Conservation (phyloP, 2,329 filamentous ascomycete genomes). For the Ceratocystis harringtonii region DNA sequence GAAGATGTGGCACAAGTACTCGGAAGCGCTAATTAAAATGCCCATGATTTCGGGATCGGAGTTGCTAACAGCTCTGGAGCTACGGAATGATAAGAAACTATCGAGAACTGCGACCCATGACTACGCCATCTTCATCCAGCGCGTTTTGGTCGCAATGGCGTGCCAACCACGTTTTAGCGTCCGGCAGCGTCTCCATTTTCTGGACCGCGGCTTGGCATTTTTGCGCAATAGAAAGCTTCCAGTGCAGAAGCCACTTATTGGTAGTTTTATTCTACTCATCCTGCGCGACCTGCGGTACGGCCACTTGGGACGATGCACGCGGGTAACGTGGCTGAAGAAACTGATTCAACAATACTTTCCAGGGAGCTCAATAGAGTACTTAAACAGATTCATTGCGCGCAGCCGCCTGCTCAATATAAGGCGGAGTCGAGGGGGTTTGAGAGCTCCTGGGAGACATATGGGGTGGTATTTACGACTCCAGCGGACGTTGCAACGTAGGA, state of each 20-base stretch:
- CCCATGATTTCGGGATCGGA: conserved; percentile 1
- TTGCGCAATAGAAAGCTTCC: conserved; percentile 20
- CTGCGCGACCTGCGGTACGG: conserved; percentile 26
- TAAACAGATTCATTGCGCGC: not conserved
- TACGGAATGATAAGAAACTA: conserved; percentile 3
- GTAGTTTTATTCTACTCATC: conserved; percentile 21
- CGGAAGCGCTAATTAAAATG: conserved; percentile 23
- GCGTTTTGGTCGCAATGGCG: conserved; percentile 3
- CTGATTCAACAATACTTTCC: conserved; percentile 19
- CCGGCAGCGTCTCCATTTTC: conserved; percentile 21
- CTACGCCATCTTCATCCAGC: conserved; percentile 11
- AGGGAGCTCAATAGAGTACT: not conserved
- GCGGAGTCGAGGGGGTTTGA: not conserved
- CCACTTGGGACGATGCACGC: conserved; percentile 23
- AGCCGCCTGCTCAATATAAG: not conserved
- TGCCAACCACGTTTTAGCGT: conserved; percentile 20
- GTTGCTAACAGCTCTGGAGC: conserved; percentile 10
- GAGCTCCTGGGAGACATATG: not conserved
- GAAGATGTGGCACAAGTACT: conserved; percentile 24
- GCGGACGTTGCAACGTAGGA: not conserved
- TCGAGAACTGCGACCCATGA: conserved; percentile 7
- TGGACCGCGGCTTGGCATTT: conserved; percentile 22
- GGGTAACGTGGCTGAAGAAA: conserved; percentile 23
- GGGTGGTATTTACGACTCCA: not conserved
- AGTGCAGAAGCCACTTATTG: conserved; percentile 22